Base-by-base conservation (phyloP, 306 rosid genomes). In the Rosa lucieae region DNA sequence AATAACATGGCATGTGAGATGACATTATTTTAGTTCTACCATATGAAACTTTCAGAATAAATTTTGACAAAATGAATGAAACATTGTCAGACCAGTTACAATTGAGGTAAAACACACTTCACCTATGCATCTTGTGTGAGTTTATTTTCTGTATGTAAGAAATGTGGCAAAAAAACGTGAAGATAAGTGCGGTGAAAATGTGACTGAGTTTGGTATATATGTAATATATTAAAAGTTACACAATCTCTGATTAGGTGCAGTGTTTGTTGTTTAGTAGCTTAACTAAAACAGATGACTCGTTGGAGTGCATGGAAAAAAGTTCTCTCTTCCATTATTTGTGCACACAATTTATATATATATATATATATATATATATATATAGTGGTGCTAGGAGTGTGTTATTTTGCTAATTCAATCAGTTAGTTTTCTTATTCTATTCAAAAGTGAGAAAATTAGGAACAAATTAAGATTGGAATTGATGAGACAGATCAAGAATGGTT, bases 401-500 rank as follows among this genome's bases (percentile, higher is more conserved):
- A 76, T 15, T 76, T 75, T 75, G 78, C 49, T 43, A 59, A 42
- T 20, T 67, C 63, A 29, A 56, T 21, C 71, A 17, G 47, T 66
- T 35, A 39, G 40, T 8, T 39, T 53, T 39, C 2, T 37, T 39
- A 35, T 47, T 49, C 67, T 49, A n/a, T 53, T 52, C 17, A 21
- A 53, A 59, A 75, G 66, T 37, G 72, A 52, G 77, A 68, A 8
- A 73, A 63, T 70, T 72, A 62, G 87, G 77, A 59, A 72, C 75
- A 78, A 73, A 52, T 72, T 7, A 46, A 67, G 58, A 65, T 18
- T 40, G 67, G 40, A 53, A 74, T 8, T 59, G 49, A 55, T 59
- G 55, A 55, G 74, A 35, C 12, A 53, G 82, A 71, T 84, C 44
- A 84, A 81, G 82, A 51, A 72, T 74, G 89, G 82, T 84, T 81